Base-by-base conservation (phyloP, 2,329 filamentous ascomycete genomes). In the Ceratocystis harringtonii region DNA sequence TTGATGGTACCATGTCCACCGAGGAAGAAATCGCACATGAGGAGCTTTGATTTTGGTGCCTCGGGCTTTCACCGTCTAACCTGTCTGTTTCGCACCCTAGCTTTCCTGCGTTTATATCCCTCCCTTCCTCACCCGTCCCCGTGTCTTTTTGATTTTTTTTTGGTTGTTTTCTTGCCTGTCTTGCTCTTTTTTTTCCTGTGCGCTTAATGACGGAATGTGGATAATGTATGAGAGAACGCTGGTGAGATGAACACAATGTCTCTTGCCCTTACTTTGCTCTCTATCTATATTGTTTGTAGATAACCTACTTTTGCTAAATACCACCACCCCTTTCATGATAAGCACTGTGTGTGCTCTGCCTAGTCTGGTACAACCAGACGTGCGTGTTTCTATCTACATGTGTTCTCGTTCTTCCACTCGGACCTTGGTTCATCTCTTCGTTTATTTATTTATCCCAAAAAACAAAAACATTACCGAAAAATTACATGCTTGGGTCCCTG, bases 371-470 rank as follows among this genome's bases (percentile, higher is more conserved):
- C 36, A 41, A 41, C 10, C 48, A 25, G 48, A 2, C 3, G 25
- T 52, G 4, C 8, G 25, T 52, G 6, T 50, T 19, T 50, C 8
- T 19, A 52, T 52, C 22, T 52, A 19, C 48, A 52, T 52, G 22
- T 52, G 48, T 25, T 25, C 12, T 25, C 52, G 28, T 57, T 57
- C 25, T 57, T 30, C 28, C 8, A 57, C 10, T 41, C 28, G 22
- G 52, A 15, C 25, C 52, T 36, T 58, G 55, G 17, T 58, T 58
- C 55, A 58, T 58, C 28, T 36, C 55, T 58, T 58, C 55, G 30
- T 58, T 32, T 58, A 58, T 58, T 58, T 58, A 58, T 58, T 28
- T 52, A 52, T 52, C 48, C 55, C 55, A 30, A 58, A 58, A 58
- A 58, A 36, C 28, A 58, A 58, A 58, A 41, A 58, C 28, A 58